Conservation (phyloP, 2,329 filamentous ascomycete genomes). For the Botrytis deweyae region DNA sequence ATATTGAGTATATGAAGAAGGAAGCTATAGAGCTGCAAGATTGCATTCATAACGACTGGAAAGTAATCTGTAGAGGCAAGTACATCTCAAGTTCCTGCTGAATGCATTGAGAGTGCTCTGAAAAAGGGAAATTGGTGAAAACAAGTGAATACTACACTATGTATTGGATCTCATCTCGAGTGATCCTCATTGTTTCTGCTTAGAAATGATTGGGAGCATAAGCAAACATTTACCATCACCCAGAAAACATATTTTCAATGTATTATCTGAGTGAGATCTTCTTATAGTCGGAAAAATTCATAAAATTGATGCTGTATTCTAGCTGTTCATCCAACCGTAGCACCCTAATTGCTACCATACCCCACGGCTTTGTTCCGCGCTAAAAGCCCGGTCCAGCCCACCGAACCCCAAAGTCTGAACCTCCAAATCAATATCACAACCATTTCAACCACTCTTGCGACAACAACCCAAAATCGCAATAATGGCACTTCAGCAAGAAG, state of each 20-base stretch:
- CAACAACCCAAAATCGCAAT: constrained; percentile 1
- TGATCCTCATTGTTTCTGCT: background rate
- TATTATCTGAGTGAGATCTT: background rate
- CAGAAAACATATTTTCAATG: background rate
- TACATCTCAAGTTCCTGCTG: background rate
- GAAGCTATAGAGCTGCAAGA: constrained; percentile 3
- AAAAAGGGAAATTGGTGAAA: background rate
- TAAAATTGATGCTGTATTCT: background rate
- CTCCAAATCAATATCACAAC: background rate
- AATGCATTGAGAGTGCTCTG: background rate
- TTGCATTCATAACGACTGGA: background rate
- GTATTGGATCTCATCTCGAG: background rate
- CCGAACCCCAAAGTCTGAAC: background rate
- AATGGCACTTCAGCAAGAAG: constrained; percentile 45
- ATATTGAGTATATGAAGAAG: constrained; percentile 20
- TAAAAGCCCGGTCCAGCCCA: background rate
- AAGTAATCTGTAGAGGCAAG: background rate
- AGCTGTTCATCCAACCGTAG: background rate
- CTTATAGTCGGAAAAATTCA: background rate
- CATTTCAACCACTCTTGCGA: background rate
- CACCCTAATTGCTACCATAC: background rate
- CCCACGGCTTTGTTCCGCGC: constrained; percentile 2
- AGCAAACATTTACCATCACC: background rate
- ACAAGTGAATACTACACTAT: background rate
- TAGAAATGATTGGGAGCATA: background rate